A percentile compares a stretch with the other conserved stretches of the same genome.
These are phyloP conservation scores for Hymenoscyphus scutula DNA, from an alignment of 2,329 filamentous ascomycete species.

Conservation along the genomic window DNA sequence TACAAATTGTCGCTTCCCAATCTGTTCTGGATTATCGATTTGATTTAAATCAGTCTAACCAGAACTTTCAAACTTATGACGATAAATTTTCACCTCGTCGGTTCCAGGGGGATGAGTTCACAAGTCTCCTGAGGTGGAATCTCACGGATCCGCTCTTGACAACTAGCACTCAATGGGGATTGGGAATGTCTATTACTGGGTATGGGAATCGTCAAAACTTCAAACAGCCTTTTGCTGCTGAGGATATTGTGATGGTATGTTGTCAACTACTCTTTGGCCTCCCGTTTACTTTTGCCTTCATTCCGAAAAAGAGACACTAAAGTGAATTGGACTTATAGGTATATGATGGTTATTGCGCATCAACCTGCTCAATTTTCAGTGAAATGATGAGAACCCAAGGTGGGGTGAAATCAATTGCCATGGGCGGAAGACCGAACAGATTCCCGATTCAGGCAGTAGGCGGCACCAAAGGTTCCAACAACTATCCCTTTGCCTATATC, in stretches of 20 bases:
- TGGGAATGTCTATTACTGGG: conserved; percentile 35
- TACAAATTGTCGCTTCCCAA: conserved; percentile 20
- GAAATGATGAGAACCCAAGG: conserved; percentile 50
- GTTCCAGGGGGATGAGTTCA: conserved; percentile 24
- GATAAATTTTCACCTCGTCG: conserved; percentile 25
- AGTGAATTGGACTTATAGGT: background rate
- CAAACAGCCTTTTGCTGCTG: conserved; percentile 39
- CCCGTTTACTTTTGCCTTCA: no score
- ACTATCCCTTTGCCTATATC: conserved; percentile 23
- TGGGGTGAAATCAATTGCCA: conserved; percentile 53
- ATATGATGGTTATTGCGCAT: conserved; percentile 55
- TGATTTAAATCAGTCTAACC: conserved; percentile 26
- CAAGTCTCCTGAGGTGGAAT: conserved; percentile 27
- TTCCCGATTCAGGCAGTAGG: conserved; percentile 61
- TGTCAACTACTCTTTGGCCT: no score
- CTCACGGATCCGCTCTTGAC: conserved; percentile 26
- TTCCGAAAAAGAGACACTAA: background rate
- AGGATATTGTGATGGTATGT: conserved; percentile 45
- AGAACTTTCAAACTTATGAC: conserved; percentile 22
- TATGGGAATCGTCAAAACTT: conserved; percentile 33
- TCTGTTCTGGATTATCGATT: conserved; percentile 25
- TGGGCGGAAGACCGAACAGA: conserved; percentile 56
- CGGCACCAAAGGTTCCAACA: conserved; percentile 56
- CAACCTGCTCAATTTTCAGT: conserved; percentile 57
- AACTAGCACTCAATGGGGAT: conserved; percentile 23